Evolutionary conservation across 257 asterid genomes (phyloP).

Genomic region (Solanum appendiculatum): DNA sequence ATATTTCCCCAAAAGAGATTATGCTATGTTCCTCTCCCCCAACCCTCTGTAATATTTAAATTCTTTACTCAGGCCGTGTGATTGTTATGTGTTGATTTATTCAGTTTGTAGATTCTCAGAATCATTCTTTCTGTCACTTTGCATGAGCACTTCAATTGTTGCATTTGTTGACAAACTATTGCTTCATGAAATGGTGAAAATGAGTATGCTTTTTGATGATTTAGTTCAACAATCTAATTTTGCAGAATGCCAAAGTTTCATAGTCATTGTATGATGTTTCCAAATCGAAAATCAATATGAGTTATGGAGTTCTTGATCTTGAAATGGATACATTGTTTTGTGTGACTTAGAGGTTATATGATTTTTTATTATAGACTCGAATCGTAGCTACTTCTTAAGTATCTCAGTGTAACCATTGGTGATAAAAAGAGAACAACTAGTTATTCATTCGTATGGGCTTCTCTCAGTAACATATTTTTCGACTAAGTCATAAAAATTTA

Average conservation of each 20-base stretch:
- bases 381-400: not conserved
- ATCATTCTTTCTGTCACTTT: conserved; percentile 6
- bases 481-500: too few relatives aligned
- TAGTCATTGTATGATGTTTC: not conserved
- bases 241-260: not conserved
- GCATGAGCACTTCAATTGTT: not conserved
- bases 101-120: conserved; percentile 33
- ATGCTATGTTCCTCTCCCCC: conserved; percentile 3
- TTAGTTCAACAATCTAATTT: not conserved
- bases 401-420: not conserved
- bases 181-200: not conserved
- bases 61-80: conserved; percentile 13
- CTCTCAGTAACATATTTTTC: too few relatives aligned
- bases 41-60: conserved; percentile 12
- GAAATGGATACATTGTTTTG: not conserved
- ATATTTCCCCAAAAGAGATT: conserved; percentile 1
- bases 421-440: too few relatives aligned
- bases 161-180: not conserved
- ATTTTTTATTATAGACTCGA: not conserved
- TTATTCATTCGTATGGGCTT: too few relatives aligned
- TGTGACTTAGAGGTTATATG: not conserved
- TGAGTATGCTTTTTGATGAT: not conserved
- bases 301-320: not conserved
- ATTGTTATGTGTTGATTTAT: conserved; percentile 37
- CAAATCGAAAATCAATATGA: not conserved